These are phyloP conservation scores for Cenchrus purpureus DNA, from an alignment of 176 grass and related monocot genomes.

Conservation along the genomic window DNA sequence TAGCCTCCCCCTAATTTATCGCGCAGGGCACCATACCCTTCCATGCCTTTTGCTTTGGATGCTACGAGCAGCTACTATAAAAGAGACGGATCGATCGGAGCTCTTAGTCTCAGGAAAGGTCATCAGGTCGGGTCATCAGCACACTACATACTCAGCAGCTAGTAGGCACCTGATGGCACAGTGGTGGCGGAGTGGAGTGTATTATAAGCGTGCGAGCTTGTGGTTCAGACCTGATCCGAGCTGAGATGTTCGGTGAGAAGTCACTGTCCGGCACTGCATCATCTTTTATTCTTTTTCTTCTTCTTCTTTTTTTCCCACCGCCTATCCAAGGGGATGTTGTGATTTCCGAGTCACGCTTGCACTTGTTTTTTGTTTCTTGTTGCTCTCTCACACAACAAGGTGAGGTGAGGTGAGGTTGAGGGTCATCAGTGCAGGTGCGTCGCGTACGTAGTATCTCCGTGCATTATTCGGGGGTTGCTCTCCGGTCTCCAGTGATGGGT, in stretches of 20 bases:
- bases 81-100: background rate
- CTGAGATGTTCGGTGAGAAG: conserved; percentile 23
- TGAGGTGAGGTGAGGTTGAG: background rate
- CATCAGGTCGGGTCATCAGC: background rate
- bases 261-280: conserved; percentile 38
- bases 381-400: no score
- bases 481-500: background rate
- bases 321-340: background rate
- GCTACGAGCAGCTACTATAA: background rate
- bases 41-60: background rate
- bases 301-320: no score
- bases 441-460: background rate
- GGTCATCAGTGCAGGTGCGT: background rate
- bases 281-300: background rate
- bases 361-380: background rate
- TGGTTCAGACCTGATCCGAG: background rate
- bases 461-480: conserved; percentile 18
- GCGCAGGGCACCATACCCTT: no score
- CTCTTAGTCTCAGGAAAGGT: background rate
- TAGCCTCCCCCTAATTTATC: background rate
- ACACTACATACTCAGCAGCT: no score
- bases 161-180: background rate
- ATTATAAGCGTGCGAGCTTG: background rate
- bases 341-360: conserved; percentile 36
- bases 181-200: background rate